Evolutionary conservation across 306 rosid species (phyloP).

Genomic region (Sophora flavescens): DNA sequence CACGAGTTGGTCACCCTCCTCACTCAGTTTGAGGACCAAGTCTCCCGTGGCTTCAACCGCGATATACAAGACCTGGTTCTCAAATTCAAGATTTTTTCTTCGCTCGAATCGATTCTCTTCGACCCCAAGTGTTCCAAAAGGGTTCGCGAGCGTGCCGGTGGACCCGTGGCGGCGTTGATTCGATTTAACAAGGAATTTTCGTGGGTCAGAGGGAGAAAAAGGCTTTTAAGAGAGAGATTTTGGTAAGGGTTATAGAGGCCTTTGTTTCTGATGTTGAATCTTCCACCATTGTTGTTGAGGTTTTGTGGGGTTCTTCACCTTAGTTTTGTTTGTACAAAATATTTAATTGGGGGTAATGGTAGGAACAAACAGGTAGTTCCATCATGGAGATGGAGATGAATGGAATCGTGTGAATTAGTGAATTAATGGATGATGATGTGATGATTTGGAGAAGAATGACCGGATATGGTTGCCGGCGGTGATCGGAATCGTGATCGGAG

Average conservation of each 20-base stretch:
- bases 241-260: slow-evolving; percentile 69
- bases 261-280: slow-evolving; percentile 81
- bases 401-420: too few species aligned
- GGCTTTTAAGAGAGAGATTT: slow-evolving; percentile 70
- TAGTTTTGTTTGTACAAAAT: neutral
- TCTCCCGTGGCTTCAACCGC: slow-evolving; percentile 70
- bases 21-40: slow-evolving; percentile 64
- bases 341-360: neutral
- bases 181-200: too few species aligned
- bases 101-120: slow-evolving; percentile 59
- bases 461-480: too few species aligned
- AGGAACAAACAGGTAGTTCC: neutral
- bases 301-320: slow-evolving; percentile 85
- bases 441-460: too few species aligned
- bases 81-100: slow-evolving; percentile 59
- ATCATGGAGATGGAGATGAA: too few species aligned
- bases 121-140: slow-evolving; percentile 50
- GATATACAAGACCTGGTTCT: slow-evolving; percentile 78
- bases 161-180: slow-evolving; percentile 57
- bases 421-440: too few species aligned
- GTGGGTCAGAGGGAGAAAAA: slow-evolving; percentile 91
- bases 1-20: slow-evolving; percentile 52
- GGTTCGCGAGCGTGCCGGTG: slow-evolving; percentile 67
- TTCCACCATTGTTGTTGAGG: slow-evolving; percentile 85
- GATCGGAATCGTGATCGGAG: too few species aligned